Evolutionary conservation across 805 yeast genomes (phyloP), one percentile per base, ranked within the genome.

Genomic region (Barnettozyma salicaria): DNA sequence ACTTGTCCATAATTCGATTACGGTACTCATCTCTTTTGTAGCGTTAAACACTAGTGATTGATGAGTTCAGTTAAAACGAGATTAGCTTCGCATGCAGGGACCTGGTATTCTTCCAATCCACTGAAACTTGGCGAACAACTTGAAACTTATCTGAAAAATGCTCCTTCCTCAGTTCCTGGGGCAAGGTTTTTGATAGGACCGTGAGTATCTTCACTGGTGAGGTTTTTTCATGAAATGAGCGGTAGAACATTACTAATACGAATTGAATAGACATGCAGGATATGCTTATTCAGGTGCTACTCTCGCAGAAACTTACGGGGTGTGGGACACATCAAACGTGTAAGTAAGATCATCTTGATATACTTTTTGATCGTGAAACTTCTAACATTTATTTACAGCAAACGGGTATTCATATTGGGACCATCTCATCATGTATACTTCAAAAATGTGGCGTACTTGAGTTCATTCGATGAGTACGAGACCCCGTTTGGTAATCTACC

Each of bases 361-460:
- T 8, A n/a, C 28, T 5, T 7, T 5, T 18, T 13, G 8, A 12
- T 12, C 4, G n/a, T 20, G 13, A 27, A 18, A 3, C 18, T 14
- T 12, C 10, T 4, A 24, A 45, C 39, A 14, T 29, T 19, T 13
- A 16, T 29, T 6, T 28, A 28, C 19, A 64, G 70, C 14, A 70
- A 76, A 47, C 65, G 90, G 14, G 74, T 92, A 1, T 84, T 92
- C 47, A 65, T 92, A 1, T 56, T 92, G 55, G 97, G 97, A 0
- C 98, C 98, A 1, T 83, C 96, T 0, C 98, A 92, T 56, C 95
- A 85, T 58, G 80, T 83, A 7, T 89, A 81, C 55, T 86, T 83
- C 62, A 66, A 66, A 39, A 79, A 80, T 19, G 66, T 68, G 19
- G 82, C 74, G 1, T 59, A 74, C 40, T 49, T 80, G 1, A 68